Evolutionary conservation across 1,284 basidiomycete species (phyloP).

Genomic region (Malassezia japonica): DNA sequence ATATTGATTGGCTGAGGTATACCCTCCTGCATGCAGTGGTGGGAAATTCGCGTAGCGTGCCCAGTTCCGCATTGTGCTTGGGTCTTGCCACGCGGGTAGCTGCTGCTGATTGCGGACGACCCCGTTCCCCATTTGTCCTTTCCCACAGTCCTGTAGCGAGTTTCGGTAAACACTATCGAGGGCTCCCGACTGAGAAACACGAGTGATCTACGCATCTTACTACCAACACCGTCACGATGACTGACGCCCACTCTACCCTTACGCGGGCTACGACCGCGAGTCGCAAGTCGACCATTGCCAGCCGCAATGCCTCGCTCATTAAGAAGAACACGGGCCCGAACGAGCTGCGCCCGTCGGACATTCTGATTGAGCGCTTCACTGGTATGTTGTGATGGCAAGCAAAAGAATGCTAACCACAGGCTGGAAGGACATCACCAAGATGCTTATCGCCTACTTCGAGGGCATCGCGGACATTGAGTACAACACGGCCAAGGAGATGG

Average conservation of each 20-base stretch:
- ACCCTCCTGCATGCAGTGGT: background rate
- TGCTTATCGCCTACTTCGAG: constrained; percentile 53
- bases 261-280: constrained; percentile 42
- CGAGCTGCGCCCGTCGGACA: constrained; percentile 85
- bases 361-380: constrained; percentile 76
- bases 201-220: constrained; percentile 4
- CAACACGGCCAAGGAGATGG: constrained; percentile 86
- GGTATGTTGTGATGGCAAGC: constrained; percentile 25
- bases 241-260: constrained; percentile 44
- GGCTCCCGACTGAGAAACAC: background rate
- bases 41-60: background rate
- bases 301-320: constrained; percentile 50
- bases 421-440: constrained; percentile 78
- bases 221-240: constrained; percentile 20
- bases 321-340: constrained; percentile 54
- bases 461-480: constrained; percentile 57
- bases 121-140: background rate
- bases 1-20: background rate
- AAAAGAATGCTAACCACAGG: constrained; percentile 49
- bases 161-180: constrained; percentile 1
- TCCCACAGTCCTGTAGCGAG: background rate
- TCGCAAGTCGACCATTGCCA: constrained; percentile 47
- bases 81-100: background rate
- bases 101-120: background rate
- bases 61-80: background rate